phyloP scores from a whole-genome alignment of 164 flowering plant species.

The Magnolia kwangsiensis region DNA sequence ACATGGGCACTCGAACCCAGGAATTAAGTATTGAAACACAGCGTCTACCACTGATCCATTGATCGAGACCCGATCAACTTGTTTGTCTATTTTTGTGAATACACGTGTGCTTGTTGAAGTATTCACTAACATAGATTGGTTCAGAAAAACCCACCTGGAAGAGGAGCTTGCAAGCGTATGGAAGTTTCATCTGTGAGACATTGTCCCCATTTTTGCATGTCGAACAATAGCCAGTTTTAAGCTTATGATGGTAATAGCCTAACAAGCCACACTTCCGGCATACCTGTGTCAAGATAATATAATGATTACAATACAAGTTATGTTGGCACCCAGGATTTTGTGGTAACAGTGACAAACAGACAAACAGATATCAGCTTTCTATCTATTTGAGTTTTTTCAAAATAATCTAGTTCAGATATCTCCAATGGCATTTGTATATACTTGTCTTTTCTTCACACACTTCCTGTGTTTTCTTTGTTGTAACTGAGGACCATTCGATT shows the following conservation, averaged over 20 bases:
- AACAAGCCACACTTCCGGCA: slow-evolving; percentile 85
- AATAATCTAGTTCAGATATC: too few relatives aligned
- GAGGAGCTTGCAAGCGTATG: slow-evolving; percentile 98
- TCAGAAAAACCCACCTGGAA: slow-evolving; percentile 56
- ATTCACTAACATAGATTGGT: neutral
- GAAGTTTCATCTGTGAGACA: slow-evolving; percentile 77
- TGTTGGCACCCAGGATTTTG: neutral
- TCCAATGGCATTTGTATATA: too few relatives aligned
- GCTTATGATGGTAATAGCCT: slow-evolving; percentile 75
- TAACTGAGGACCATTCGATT: too few relatives aligned
- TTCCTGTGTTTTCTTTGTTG: too few relatives aligned
- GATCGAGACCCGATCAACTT: neutral
- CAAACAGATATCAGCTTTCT: too few relatives aligned
- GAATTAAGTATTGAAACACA: neutral
- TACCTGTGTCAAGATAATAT: slow-evolving; percentile 46
- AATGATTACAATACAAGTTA: neutral
- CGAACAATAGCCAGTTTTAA: slow-evolving; percentile 68
- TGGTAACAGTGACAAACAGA: neutral
- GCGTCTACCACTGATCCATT: neutral
- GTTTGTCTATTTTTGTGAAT: neutral
- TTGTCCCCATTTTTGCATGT: slow-evolving; percentile 79
- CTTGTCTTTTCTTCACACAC: too few relatives aligned
- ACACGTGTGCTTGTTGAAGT: neutral
- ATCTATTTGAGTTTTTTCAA: too few relatives aligned
- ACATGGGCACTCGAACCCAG: neutral